Base-by-base conservation (phyloP, 2,329 filamentous ascomycete genomes). In the Esteya vermicola region DNA sequence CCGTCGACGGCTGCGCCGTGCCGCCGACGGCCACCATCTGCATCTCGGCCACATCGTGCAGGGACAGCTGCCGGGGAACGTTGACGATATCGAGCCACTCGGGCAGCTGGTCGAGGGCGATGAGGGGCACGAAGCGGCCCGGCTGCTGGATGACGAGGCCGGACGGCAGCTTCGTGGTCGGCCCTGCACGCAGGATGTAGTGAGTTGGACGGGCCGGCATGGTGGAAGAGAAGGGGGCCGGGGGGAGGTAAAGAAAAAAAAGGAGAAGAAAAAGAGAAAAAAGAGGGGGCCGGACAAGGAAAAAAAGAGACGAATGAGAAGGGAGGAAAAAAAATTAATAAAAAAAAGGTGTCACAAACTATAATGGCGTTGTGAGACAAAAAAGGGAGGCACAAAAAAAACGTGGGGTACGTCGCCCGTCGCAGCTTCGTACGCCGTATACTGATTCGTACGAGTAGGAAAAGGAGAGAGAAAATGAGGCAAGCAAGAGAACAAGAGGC, bases 81-180 rank as follows among this genome's bases (percentile, higher is more conserved):
- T 61, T 64, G 26, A 57, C 42, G 10, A 69, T 50, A 6, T 63
- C 53, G 4, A 71, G 45, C 57, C 64, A 64, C 2, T 54, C 50
- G 0, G 69, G 69, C 0, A 75, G 60, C 44, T 72, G 58, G 49
- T 74, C 70, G 12, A 64, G 52, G 0, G 70, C 60, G n/a, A 75
- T 58, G n/a, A 75, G 59, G 7, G 70, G 71, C 1, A 74, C 67
- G 4, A 68, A 58, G 7, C 53, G 51, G 4, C 56, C 58, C 0
- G 54, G 56, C 3, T 36, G 33, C 9, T 36, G 48, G 13, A 48
- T 46, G 8, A 49, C 37, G 16, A 43, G 39, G 40, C 55, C 51
- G 5, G 51, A 49, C 3, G 50, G 46, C 22, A 54, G 51, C 28
- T 48, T 44, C 20, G 44, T 48, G n/a, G 57, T 52, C 1, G 51